phyloP scores from a whole-genome alignment of 1,284 basidiomycete genomes.

The Meira nashicola region DNA sequence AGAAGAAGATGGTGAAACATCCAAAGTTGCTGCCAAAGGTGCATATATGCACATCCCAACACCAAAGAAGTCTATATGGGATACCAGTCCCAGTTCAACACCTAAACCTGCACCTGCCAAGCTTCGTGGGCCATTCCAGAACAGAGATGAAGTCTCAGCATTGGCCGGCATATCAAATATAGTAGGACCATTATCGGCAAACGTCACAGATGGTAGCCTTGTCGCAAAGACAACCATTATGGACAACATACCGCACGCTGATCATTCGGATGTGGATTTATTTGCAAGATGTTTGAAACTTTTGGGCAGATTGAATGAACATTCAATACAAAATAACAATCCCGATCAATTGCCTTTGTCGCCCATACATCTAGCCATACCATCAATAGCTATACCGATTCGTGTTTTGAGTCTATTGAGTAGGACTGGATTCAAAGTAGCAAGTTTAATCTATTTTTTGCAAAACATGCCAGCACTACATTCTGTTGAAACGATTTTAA shows the following conservation, averaged over 20 bases:
- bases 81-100: slow-evolving; percentile 1
- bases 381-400: background rate
- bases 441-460: background rate
- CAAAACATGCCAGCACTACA: background rate
- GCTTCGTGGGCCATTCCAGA: background rate
- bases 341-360: background rate
- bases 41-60: background rate
- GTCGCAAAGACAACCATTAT: too few species aligned
- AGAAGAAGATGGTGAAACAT: background rate
- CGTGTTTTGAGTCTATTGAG: slow-evolving; percentile 1
- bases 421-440: slow-evolving; percentile 2
- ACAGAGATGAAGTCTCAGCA: background rate
- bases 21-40: background rate
- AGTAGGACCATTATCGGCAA: too few species aligned
- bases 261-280: slow-evolving; percentile 4
- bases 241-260: background rate
- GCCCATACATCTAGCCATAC: background rate
- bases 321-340: background rate
- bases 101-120: slow-evolving; percentile 7
- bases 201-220: too few species aligned
- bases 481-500: background rate
- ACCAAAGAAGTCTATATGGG: slow-evolving; percentile 4
- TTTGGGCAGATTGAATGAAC: background rate
- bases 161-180: background rate
- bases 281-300: slow-evolving; percentile 1